These are phyloP conservation scores for Hygrocybe punicea DNA, from an alignment of 768 basidiomycete genomes.

Conservation along the genomic window DNA sequence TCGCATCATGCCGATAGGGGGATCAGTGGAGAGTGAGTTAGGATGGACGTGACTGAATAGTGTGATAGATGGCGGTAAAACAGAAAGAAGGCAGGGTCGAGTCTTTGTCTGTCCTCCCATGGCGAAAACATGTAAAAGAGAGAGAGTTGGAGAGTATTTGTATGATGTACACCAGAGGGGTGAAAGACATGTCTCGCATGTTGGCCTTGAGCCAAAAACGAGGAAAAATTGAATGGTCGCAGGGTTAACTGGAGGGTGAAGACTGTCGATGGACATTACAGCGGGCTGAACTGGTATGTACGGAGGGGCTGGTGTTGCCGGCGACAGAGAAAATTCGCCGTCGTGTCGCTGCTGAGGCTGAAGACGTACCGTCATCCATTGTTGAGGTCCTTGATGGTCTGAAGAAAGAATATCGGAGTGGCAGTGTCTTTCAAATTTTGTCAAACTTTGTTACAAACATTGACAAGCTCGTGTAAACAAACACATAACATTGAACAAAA, in stretches of 20 bases:
- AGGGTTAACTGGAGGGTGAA: constrained; percentile 8
- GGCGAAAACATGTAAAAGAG: not conserved
- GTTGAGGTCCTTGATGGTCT: constrained; percentile 18
- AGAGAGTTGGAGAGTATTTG: not conserved
- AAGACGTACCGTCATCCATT: constrained; percentile 75
- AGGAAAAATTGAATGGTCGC: constrained; percentile 27
- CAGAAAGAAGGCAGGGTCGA: not conserved
- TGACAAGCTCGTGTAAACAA: no score
- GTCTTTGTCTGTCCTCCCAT: not conserved
- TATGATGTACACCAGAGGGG: not conserved
- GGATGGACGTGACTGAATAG: not conserved
- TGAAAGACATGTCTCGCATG: constrained; percentile 9
- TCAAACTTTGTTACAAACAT: no score
- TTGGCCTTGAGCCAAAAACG: constrained; percentile 45
- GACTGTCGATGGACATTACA: constrained; percentile 23
- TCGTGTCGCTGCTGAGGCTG: constrained; percentile 61
- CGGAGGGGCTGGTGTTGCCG: constrained; percentile 3
- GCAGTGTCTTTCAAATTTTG: no score
- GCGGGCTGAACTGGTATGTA: constrained; percentile 16
- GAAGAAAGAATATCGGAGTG: no score
- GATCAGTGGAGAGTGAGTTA: constrained; percentile 3
- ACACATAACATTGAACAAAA: no score
- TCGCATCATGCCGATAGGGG: constrained; percentile 8
- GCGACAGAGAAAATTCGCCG: constrained; percentile 43
- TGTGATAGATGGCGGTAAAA: no score